A percentile compares a stretch with the other conserved stretches of the same genome.
Evolutionary conservation across 768 basidiomycete genomes (phyloP).

Genomic region (Rhodotorula graminis): DNA sequence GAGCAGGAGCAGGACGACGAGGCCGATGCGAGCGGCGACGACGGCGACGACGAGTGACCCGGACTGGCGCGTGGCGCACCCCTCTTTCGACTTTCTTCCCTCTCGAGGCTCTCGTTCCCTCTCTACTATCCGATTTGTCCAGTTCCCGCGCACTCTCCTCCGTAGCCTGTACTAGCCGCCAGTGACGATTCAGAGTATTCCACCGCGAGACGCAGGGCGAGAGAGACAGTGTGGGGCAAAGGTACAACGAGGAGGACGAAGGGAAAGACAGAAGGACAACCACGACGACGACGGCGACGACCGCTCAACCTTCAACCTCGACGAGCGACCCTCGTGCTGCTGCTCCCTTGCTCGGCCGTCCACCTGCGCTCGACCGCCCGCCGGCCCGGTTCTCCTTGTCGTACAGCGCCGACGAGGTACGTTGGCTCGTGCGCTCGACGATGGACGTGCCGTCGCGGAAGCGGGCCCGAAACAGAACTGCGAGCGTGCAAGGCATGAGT

Average conservation of each 20-base stretch:
- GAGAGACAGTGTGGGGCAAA: background rate
- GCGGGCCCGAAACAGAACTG: slow-evolving; percentile 70
- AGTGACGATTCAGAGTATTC: background rate
- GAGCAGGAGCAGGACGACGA: background rate
- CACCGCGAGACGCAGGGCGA: background rate
- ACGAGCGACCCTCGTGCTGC: background rate
- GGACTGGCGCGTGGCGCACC: too few species aligned
- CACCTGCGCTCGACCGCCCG: background rate
- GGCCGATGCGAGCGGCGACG: too few species aligned
- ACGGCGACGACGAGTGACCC: background rate
- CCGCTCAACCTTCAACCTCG: background rate
- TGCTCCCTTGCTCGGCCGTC: background rate
- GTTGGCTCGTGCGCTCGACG: slow-evolving; percentile 40
- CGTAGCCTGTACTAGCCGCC: background rate
- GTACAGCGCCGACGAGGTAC: slow-evolving; percentile 24
- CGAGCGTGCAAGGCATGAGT: background rate
- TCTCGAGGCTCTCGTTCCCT: background rate
- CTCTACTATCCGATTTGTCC: background rate
- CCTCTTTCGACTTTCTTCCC: background rate
- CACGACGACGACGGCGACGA: background rate
- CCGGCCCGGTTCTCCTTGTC: slow-evolving; percentile 33
- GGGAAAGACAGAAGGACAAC: background rate
- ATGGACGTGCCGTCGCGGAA: slow-evolving; percentile 75
- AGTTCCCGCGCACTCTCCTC: background rate
- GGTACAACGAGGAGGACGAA: background rate